phyloP scores from a whole-genome alignment of 2,329 filamentous ascomycete species.

The Achaetomium macrosporum region DNA sequence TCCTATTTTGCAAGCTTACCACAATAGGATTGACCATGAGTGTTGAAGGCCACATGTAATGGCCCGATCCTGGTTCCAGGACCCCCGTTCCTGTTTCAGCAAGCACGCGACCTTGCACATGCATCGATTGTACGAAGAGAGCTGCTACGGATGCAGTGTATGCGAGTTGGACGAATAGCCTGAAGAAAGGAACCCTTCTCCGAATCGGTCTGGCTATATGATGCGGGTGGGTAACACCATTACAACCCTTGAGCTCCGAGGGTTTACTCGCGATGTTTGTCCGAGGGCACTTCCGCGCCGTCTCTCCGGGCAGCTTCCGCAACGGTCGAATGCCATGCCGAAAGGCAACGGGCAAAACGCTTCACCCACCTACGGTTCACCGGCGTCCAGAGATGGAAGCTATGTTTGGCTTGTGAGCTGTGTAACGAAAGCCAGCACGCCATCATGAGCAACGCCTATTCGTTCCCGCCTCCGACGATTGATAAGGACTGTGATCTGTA shows the following conservation, averaged over 20 bases:
- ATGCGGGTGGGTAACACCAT: constrained; percentile 8
- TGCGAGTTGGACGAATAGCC: neutral
- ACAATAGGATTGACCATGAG: neutral
- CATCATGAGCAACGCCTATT: neutral
- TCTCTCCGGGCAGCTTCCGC: constrained; percentile 10
- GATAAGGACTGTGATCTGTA: neutral
- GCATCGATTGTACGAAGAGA: neutral
- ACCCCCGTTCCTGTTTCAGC: constrained; percentile 3
- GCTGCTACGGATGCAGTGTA: neutral
- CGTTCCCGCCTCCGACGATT: neutral
- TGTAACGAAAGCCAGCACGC: constrained; percentile 1
- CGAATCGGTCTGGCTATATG: neutral
- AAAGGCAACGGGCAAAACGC: constrained; percentile 1
- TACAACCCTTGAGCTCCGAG: constrained; percentile 2
- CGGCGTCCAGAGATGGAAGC: neutral
- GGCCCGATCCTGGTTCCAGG: constrained; percentile 8
- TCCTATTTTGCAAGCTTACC: neutral
- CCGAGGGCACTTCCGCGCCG: constrained; percentile 12
- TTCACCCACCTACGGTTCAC: neutral
- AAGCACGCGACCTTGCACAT: neutral
- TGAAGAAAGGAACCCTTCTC: neutral
- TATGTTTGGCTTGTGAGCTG: neutral
- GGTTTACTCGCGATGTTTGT: neutral
- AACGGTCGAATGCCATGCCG: neutral
- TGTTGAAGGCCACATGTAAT: constrained; percentile 1